Evolutionary conservation across 306 rosid species (phyloP).

Genomic region (Argentina anserina): DNA sequence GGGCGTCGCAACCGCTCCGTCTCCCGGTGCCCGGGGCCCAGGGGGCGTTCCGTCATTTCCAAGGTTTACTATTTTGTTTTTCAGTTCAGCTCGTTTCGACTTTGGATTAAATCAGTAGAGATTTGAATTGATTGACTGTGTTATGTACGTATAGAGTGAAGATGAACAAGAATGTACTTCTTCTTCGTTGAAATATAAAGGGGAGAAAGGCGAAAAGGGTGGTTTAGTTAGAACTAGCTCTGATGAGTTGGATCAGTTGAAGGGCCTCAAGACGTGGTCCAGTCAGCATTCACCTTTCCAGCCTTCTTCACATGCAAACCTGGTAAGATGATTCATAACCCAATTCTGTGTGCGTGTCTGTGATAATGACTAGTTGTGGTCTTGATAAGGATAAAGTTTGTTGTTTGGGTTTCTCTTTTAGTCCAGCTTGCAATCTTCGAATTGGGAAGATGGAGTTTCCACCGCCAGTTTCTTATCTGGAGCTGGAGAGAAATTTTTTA

Average conservation of each 20-base stretch:
- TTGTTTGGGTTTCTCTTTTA: conserved; percentile 27
- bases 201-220: conserved; percentile 31
- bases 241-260: conserved; percentile 29
- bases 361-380: neutral
- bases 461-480: conserved; percentile 53
- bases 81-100: neutral
- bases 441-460: conserved; percentile 48
- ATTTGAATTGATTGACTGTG: conserved; percentile 21
- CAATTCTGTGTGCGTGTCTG: neutral
- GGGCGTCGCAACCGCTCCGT: conserved; percentile 59
- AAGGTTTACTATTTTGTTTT: conserved; percentile 43
- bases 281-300: conserved; percentile 43
- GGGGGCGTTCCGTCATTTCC: conserved; percentile 42
- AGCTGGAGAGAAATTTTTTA: conserved; percentile 59
- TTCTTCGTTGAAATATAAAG: conserved; percentile 8
- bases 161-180: conserved; percentile 44
- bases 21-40: conserved; percentile 52
- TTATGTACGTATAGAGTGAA: conserved; percentile 59
- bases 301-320: conserved; percentile 34
- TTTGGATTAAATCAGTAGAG: neutral
- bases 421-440: conserved; percentile 35
- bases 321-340: conserved; percentile 39
- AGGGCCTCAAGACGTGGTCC: conserved; percentile 48
- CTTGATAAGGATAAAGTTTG: neutral
- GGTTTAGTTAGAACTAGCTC: conserved; percentile 37